Base-by-base conservation (phyloP, 176 grass and related monocot genomes). In the Paspalum vaginatum region DNA sequence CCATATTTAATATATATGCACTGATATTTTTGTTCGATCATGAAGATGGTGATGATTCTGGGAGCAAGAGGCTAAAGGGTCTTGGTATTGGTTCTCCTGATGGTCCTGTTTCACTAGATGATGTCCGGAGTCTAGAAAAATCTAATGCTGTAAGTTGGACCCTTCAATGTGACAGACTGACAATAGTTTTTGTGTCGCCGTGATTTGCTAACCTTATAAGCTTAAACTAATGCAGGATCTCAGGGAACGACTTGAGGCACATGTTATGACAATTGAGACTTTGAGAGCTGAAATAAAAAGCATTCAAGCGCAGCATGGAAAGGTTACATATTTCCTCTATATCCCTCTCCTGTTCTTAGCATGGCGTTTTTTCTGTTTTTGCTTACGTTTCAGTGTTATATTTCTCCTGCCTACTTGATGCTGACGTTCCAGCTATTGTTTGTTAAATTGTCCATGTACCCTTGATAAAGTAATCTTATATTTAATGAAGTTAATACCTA, bases 1-100 rank as follows among this genome's bases (percentile, higher is more conserved):
- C 32, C 32, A 32, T 32, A 2, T 32, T 32, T 32, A 32, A 32
- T 32, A 32, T 32, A 32, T 88, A 47, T 47, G 1, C 21, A 59
- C 24, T 7, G 0, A 9, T 52, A 60, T 73, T 58, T 72, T 32
- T 81, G 9, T 73, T 85, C 78, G 9, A 67, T 53, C 60, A n/a
- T 81, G 59, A 65, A 99, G 96, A 78, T 71, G 90, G 91, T 27
- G 53, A 69, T 70, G 75, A 15, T 80, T 76, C 72, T 86, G 93
- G 85, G 89, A 88, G 79, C 82, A 99, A 95, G 91, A 93, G 92
- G 78, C 82, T 93, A 15, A 99, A 93, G 72, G 96, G 96, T 74
- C 91, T 99, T 78, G 96, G 93, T 58, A 99, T 99, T 86, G 96
- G 96, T 88, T 90, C 88, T 79, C 80, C 79, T 84, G 88, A 99